phyloP scores from a whole-genome alignment of 352 stramenopile genomes.

The Phytophthora aleatoria region DNA sequence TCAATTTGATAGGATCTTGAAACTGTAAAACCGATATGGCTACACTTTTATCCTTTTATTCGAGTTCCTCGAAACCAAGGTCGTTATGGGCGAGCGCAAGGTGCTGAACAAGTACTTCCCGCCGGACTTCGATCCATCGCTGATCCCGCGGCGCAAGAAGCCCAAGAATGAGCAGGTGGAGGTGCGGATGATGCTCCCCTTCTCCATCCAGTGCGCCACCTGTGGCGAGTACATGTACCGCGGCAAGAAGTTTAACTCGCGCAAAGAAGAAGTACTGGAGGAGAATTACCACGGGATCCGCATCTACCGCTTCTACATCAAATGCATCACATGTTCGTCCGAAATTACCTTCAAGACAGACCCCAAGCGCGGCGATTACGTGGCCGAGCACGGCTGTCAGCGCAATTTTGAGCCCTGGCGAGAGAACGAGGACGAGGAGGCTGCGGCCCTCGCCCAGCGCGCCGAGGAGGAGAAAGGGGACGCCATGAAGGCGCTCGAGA shows the following conservation, averaged over 20 bases:
- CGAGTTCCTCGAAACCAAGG: background rate
- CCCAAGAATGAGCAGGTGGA: slow-evolving; percentile 96
- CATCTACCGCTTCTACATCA: slow-evolving; percentile 98
- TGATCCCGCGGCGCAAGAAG: slow-evolving; percentile 94
- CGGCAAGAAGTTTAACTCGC: slow-evolving; percentile 99
- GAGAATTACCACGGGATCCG: slow-evolving; percentile 97
- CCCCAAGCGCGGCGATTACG: slow-evolving; percentile 98
- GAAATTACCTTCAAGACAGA: slow-evolving; percentile 99
- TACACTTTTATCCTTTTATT: background rate
- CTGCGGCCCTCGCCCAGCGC: slow-evolving; percentile 68
- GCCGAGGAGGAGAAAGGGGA: slow-evolving; percentile 95
- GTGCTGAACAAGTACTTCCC: slow-evolving; percentile 99
- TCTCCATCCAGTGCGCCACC: slow-evolving; percentile 96
- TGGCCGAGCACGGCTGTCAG: slow-evolving; percentile 95
- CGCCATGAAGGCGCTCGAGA: slow-evolving; percentile 98
- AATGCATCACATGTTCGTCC: slow-evolving; percentile 94
- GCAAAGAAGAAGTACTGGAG: slow-evolving; percentile 97
- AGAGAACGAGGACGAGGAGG: slow-evolving; percentile 83
- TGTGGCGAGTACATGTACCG: slow-evolving; percentile 99
- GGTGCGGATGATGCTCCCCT: slow-evolving; percentile 99
- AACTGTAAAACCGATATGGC: background rate
- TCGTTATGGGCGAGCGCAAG: slow-evolving; percentile 98
- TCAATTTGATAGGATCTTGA: background rate
- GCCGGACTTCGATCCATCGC: slow-evolving; percentile 97
- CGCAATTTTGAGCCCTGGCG: slow-evolving; percentile 98